Conservation (phyloP, 352 stramenopile genomes). For the Hyphochytrium catenoides region DNA sequence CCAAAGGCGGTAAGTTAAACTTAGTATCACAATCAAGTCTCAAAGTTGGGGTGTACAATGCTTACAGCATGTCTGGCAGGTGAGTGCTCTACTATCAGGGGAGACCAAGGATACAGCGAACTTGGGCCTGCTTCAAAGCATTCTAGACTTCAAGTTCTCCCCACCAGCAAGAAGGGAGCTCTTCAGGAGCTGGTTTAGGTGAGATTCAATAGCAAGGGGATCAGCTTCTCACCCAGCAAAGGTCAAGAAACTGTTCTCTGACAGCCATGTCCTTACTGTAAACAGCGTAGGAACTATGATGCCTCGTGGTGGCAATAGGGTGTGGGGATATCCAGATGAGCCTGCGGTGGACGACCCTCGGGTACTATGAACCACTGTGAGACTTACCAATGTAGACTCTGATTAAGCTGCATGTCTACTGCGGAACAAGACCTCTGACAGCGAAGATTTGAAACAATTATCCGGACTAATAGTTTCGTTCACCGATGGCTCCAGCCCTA, state of each 20-base stretch:
- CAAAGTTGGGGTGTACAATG: background rate
- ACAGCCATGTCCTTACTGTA: too few relatives aligned
- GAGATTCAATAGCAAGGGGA: too few relatives aligned
- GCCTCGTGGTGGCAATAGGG: constrained; percentile 61
- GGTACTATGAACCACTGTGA: too few relatives aligned
- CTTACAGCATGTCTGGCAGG: background rate
- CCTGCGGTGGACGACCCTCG: too few relatives aligned
- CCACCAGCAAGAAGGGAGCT: constrained; percentile 23
- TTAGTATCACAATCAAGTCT: background rate
- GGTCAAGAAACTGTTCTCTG: too few relatives aligned
- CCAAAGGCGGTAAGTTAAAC: constrained; percentile 45
- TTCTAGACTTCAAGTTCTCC: constrained; percentile 53
- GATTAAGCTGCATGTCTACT: too few relatives aligned
- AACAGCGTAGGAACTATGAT: constrained; percentile 70
- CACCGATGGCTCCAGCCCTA: too few relatives aligned
- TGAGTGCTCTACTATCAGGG: constrained; percentile 64
- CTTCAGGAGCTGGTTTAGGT: constrained; percentile 26
- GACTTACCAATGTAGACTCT: too few relatives aligned
- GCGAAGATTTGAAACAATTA: too few relatives aligned
- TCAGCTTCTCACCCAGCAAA: too few relatives aligned
- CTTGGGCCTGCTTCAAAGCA: constrained; percentile 49
- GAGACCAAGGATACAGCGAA: constrained; percentile 86
- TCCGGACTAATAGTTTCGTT: too few relatives aligned
- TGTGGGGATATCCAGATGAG: constrained; percentile 47
- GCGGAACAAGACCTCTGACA: too few relatives aligned